phyloP scores from a whole-genome alignment of 768 basidiomycete genomes.

The Amyloporia xantha region DNA sequence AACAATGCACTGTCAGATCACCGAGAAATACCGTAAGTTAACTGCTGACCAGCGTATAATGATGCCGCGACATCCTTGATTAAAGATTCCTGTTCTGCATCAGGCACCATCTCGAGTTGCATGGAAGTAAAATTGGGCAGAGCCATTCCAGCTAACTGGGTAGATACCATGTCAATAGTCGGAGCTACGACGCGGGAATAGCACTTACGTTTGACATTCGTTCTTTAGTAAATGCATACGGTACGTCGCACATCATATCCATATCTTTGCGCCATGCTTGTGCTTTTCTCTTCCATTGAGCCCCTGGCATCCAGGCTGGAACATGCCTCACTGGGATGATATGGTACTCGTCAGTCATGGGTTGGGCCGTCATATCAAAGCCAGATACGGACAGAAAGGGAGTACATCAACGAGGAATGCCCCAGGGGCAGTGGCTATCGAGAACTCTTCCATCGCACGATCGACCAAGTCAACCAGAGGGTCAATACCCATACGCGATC shows the following conservation, averaged over 20 bases:
- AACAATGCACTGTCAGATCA: neutral
- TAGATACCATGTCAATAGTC: neutral
- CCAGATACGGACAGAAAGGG: slow-evolving; percentile 21
- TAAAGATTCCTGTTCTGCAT: slow-evolving; percentile 48
- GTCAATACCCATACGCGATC: slow-evolving; percentile 24
- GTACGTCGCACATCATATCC: slow-evolving; percentile 16
- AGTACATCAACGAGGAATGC: slow-evolving; percentile 29
- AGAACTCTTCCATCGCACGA: slow-evolving; percentile 16
- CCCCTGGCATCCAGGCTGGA: slow-evolving; percentile 39
- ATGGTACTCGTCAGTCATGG: neutral
- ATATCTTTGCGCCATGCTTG: slow-evolving; percentile 18
- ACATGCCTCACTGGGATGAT: slow-evolving; percentile 14
- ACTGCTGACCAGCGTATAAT: slow-evolving; percentile 2
- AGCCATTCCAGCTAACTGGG: slow-evolving; percentile 15
- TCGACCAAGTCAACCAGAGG: slow-evolving; percentile 17
- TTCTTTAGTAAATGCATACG: slow-evolving; percentile 27
- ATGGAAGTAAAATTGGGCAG: slow-evolving; percentile 15
- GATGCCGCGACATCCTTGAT: slow-evolving; percentile 50
- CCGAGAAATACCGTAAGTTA: neutral
- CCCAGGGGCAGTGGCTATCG: slow-evolving; percentile 23
- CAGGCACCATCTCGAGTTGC: slow-evolving; percentile 31
- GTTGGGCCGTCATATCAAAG: neutral
- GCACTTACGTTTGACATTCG: slow-evolving; percentile 24
- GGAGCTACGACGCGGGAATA: neutral
- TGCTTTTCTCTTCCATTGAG: slow-evolving; percentile 29